Evolutionary conservation across 2,329 filamentous ascomycete species (phyloP), one percentile per base, ranked within the genome.

Genomic region (Monilinia aucupariae): DNA sequence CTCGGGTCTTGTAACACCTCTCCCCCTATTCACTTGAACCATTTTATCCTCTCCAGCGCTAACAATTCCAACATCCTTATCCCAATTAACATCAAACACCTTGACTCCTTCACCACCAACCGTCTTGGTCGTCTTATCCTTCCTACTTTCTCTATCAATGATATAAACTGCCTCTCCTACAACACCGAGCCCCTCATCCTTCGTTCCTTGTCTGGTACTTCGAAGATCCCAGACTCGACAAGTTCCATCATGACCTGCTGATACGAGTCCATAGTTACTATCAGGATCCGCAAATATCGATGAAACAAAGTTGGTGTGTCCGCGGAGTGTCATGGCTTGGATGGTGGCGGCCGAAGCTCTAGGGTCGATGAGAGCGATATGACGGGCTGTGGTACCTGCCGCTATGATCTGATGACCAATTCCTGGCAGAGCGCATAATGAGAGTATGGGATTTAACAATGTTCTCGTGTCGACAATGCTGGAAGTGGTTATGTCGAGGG

Each of bases 141-240:
- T 84, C 65, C 82, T 79, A 74, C 86, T 89, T 76, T 94, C 90
- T 61, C 93, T 80, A 64, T 88, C 83, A 67, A 97, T 88, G 30
- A 85, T 74, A 81, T 90, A 85, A 79, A 96, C 78, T 79, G 87
- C 75, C 82, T 93, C 80, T 84, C 90, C 75, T 76, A 92, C 78
- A 72, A 85, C 64, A 72, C 80, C 76, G 74, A 80, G 79, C 71
- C 86, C 79, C 74, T 87, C 83, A 73, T 86, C 77, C 70, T 84
- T 79, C 3, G 80, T 81, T 10, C 80, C 82, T 22, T 78, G 81
- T 74, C 85, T 80, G 60, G 84, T 85, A 71, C 85, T 88, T 61
- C 94, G 82, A 68, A 97, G 82, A 79, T 99, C 94, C 94, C 94
- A 99, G 55, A 99, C 86, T 59, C 92, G 85, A 72, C 91, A 94